phyloP scores from a whole-genome alignment of 148 eudicot genomes.

The Cornus kousa region DNA sequence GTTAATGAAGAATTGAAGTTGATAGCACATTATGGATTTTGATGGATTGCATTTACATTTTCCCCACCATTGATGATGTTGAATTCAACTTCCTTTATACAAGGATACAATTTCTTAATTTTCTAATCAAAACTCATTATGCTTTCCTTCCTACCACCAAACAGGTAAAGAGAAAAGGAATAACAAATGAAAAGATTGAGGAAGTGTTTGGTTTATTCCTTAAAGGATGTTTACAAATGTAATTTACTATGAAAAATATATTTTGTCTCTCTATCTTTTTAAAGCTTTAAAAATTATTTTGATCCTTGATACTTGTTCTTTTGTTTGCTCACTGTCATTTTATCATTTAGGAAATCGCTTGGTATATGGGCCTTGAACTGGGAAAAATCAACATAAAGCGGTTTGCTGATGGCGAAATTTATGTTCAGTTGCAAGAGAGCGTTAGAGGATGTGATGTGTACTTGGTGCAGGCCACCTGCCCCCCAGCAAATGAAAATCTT shows the following conservation, averaged over 20 bases:
- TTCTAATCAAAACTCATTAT: too few species aligned
- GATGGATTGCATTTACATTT: too few species aligned
- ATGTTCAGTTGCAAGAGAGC: constrained; percentile 94
- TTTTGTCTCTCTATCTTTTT: background rate
- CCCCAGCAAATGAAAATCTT: constrained; percentile 94
- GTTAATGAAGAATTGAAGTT: too few species aligned
- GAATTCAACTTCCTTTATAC: too few species aligned
- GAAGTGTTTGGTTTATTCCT: background rate
- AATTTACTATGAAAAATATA: background rate
- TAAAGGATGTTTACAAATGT: background rate
- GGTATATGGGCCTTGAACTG: constrained; percentile 89
- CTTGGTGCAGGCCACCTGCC: constrained; percentile 90
- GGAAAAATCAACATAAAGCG: constrained; percentile 76
- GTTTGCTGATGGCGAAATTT: constrained; percentile 96
- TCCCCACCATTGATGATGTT: too few species aligned
- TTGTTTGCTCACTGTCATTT: background rate
- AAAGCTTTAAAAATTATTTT: background rate
- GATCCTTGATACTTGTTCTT: background rate
- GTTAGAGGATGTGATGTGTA: constrained; percentile 96
- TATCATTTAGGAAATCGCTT: constrained; percentile 74
- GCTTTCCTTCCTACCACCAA: too few species aligned
- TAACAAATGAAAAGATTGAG: too few species aligned
- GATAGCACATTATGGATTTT: too few species aligned
- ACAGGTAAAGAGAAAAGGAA: too few species aligned
- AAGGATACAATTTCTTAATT: too few species aligned